These are phyloP conservation scores for Clarireedia paspali DNA, from an alignment of 2,329 filamentous ascomycete genomes.

Conservation along the genomic window DNA sequence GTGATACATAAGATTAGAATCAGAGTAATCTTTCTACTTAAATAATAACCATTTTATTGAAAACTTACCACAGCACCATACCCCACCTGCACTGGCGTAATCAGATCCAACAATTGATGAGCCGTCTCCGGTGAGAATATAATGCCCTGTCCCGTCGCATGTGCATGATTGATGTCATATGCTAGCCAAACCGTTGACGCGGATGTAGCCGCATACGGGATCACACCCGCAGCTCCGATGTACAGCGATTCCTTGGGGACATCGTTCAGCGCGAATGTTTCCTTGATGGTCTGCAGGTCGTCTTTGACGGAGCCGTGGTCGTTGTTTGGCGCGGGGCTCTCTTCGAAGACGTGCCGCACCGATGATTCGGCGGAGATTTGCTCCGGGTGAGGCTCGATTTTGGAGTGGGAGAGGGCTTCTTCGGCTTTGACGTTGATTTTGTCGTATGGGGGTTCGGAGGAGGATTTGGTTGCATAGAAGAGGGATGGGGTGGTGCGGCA, in stretches of 20 bases:
- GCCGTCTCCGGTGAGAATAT: slow-evolving; percentile 63
- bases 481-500: slow-evolving; percentile 39
- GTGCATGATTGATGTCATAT: slow-evolving; percentile 69
- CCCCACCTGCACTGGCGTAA: slow-evolving; percentile 84
- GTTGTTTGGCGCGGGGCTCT: slow-evolving; percentile 18
- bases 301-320: slow-evolving; percentile 44
- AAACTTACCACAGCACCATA: slow-evolving; percentile 73
- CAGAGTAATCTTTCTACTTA: background rate
- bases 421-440: slow-evolving; percentile 49
- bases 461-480: slow-evolving; percentile 34
- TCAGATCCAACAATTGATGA: slow-evolving; percentile 59
- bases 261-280: slow-evolving; percentile 56
- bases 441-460: slow-evolving; percentile 26
- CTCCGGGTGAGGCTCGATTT: slow-evolving; percentile 52
- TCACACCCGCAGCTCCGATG: slow-evolving; percentile 67
- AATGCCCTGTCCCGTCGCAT: slow-evolving; percentile 51
- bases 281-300: slow-evolving; percentile 57
- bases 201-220: slow-evolving; percentile 82
- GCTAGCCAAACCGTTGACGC: slow-evolving; percentile 73
- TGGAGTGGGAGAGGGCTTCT: slow-evolving; percentile 43
- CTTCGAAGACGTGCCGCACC: slow-evolving; percentile 42
- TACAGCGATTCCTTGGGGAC: slow-evolving; percentile 62
- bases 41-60: background rate
- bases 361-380: slow-evolving; percentile 52
- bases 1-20: slow-evolving; percentile 3